Percentiles rank a stretch among this genome's conserved stretches.
Conservation (phyloP, 306 rosid genomes). For the Elaeagnus macrophylla region DNA sequence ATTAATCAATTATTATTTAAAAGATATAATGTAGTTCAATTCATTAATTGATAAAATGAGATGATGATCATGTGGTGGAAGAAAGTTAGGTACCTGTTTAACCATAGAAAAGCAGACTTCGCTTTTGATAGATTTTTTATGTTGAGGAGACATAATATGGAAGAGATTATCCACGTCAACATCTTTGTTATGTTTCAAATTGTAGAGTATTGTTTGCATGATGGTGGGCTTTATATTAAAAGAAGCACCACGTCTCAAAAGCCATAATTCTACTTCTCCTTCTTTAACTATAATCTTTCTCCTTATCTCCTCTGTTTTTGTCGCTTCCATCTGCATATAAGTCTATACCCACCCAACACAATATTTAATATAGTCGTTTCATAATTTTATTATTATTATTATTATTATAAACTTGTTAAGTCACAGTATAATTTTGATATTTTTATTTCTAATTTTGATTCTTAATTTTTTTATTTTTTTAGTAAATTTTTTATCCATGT, state of each 20-base stretch:
- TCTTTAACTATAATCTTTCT: constrained; percentile 10
- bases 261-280: constrained; percentile 1
- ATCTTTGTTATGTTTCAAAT: constrained; percentile 9
- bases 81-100: neutral
- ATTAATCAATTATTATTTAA: too few species aligned
- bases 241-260: neutral
- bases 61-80: neutral
- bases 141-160: neutral
- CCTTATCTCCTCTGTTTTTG: neutral
- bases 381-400: too few species aligned
- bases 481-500: too few species aligned
- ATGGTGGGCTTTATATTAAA: neutral
- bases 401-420: too few species aligned
- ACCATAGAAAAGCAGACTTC: neutral
- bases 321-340: constrained; percentile 5
- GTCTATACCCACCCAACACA: constrained; percentile 4
- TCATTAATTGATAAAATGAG: neutral
- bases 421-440: too few species aligned
- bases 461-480: too few species aligned
- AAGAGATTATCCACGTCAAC: constrained; percentile 7
- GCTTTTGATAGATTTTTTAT: neutral
- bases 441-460: too few species aligned
- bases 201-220: neutral
- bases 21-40: too few species aligned
- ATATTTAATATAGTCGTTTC: too few species aligned